Evolutionary conservation across 2,329 filamentous ascomycete species (phyloP).

Genomic region (Bipolaris bicolor): DNA sequence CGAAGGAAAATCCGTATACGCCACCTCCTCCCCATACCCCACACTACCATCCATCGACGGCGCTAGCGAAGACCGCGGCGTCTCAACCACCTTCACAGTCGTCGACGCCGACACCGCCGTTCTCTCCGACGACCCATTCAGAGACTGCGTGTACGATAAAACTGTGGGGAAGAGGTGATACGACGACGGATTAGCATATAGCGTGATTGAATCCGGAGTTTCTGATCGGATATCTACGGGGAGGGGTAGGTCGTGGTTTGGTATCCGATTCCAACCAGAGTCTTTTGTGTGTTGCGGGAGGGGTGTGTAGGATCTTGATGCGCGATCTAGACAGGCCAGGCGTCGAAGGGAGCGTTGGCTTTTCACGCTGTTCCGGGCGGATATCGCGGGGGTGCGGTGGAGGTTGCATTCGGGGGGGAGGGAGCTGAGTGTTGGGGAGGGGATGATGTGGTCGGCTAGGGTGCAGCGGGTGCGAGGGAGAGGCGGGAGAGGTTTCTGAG

Average conservation of each 20-base stretch:
- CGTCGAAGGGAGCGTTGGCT: conserved; percentile 27
- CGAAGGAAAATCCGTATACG: too few relatives aligned
- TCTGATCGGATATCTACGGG: conserved; percentile 37
- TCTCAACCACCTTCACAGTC: too few relatives aligned
- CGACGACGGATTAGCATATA: conserved; percentile 19
- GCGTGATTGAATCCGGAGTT: conserved; percentile 36
- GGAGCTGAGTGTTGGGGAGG: conserved; percentile 30
- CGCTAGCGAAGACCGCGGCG: too few relatives aligned
- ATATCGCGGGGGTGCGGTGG: conserved; percentile 11
- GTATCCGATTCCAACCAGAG: conserved; percentile 10
- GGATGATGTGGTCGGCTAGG: conserved; percentile 23
- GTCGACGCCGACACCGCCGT: too few relatives aligned
- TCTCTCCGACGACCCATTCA: too few relatives aligned
- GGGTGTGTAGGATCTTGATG: conserved; percentile 28
- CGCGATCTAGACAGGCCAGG: conserved; percentile 21
- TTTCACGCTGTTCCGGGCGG: conserved; percentile 16
- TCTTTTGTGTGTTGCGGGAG: conserved; percentile 26
- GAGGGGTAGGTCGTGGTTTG: conserved; percentile 35
- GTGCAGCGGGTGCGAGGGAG: background rate
- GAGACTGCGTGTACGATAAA: too few relatives aligned
- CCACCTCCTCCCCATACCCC: too few relatives aligned
- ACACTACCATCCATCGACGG: too few relatives aligned
- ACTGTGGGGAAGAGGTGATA: too few relatives aligned
- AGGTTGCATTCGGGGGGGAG: conserved; percentile 17
- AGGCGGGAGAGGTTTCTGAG: conserved; percentile 12